Conservation (phyloP, 805 yeast genomes). For the Sungouiozyma intestinalis region DNA sequence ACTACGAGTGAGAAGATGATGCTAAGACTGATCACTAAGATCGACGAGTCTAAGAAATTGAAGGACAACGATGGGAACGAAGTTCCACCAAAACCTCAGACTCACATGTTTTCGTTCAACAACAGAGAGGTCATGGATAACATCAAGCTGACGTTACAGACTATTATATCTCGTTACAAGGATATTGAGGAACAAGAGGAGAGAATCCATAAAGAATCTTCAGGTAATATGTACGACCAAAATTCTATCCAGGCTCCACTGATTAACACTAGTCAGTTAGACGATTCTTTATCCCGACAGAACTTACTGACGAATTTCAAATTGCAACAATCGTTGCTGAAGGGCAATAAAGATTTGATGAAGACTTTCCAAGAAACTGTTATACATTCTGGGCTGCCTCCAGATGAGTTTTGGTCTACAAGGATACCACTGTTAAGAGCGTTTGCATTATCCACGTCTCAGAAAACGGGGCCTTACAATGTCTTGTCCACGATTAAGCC, state of each 20-base stretch:
- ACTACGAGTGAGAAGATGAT: constrained; percentile 57
- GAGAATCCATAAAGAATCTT: constrained; percentile 15
- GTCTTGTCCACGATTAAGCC: constrained; percentile 91
- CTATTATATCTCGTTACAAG: constrained; percentile 55
- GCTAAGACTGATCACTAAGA: constrained; percentile 44
- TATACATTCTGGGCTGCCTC: constrained; percentile 62
- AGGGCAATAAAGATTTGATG: constrained; percentile 59
- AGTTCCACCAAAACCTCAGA: constrained; percentile 15
- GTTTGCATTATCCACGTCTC: constrained; percentile 73
- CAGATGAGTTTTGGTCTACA: constrained; percentile 80
- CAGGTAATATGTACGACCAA: constrained; percentile 4
- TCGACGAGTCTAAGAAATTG: constrained; percentile 23
- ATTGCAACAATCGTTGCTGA: constrained; percentile 67
- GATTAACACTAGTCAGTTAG: constrained; percentile 31
- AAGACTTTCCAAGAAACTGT: constrained; percentile 81
- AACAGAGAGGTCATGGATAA: constrained; percentile 68
- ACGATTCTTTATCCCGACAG: constrained; percentile 42
- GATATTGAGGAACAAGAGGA: constrained; percentile 37
- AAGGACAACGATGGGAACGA: constrained; percentile 25
- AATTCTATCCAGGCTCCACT: constrained; percentile 15
- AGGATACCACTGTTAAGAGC: constrained; percentile 73
- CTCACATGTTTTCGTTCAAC: constrained; percentile 49
- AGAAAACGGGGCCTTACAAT: constrained; percentile 86
- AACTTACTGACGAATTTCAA: constrained; percentile 59
- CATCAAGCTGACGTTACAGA: constrained; percentile 56